A percentile compares a stretch with the other conserved stretches of the same genome.
These are phyloP conservation scores for Lasiosphaeris hirsuta DNA, from an alignment of 495 filamentous ascomycete species.

Conservation along the genomic window DNA sequence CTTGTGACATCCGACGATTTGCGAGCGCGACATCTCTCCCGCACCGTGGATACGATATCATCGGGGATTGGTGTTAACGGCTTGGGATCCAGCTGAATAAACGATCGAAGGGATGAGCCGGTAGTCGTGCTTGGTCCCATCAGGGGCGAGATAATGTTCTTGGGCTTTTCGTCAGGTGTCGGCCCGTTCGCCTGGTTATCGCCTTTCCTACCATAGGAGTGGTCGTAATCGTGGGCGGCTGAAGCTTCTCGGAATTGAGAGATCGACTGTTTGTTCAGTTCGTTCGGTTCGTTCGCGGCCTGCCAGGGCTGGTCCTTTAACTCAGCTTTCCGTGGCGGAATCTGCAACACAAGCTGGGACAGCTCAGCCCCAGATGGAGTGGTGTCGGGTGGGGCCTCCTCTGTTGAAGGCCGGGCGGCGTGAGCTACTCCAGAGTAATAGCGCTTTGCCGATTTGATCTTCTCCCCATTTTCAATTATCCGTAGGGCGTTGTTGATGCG, in stretches of 20 bases:
- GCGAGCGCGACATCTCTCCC: constrained; percentile 18
- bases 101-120: no score
- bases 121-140: no score
- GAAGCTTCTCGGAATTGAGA: no score
- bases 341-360: neutral
- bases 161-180: no score
- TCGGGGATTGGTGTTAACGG: constrained; percentile 13
- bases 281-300: no score
- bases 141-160: no score
- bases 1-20: constrained; percentile 17
- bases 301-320: no score
- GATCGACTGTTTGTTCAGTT: no score
- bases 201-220: no score
- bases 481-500: constrained; percentile 44
- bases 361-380: neutral
- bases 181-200: no score
- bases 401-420: constrained; percentile 46
- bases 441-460: constrained; percentile 37
- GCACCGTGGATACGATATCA: constrained; percentile 17
- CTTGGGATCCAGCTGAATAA: no score
- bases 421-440: constrained; percentile 31
- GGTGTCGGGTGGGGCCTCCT: constrained; percentile 22
- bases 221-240: no score
- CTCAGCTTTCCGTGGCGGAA: neutral
- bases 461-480: constrained; percentile 46